Conservation (phyloP, 2,329 filamentous ascomycete species). For the Mariannaea sp. region DNA sequence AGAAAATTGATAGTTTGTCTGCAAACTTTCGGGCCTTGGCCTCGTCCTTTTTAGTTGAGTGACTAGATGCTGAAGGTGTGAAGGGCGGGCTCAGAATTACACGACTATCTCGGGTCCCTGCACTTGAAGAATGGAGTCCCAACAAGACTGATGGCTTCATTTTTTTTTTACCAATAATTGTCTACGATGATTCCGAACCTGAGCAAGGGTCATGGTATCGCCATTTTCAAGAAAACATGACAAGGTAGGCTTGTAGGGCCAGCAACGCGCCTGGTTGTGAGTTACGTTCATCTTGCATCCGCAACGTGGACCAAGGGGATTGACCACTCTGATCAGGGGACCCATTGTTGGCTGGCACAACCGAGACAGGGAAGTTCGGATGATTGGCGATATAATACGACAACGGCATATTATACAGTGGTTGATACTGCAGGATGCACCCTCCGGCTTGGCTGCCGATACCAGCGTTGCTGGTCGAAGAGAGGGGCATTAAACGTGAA, state of each 20-base stretch:
- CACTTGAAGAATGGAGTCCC: not conserved
- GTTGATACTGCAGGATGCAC: conserved; percentile 12
- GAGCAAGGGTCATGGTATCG: not conserved
- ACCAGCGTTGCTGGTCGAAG: not conserved
- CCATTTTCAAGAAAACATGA: not conserved
- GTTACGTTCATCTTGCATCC: conserved; percentile 7
- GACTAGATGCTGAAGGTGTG: conserved; percentile 13
- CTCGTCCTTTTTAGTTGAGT: no score
- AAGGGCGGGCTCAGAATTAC: conserved; percentile 5
- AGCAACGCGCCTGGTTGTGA: not conserved
- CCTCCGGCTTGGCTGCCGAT: conserved; percentile 1
- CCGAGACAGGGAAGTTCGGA: conserved; percentile 16
- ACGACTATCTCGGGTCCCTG: conserved; percentile 3
- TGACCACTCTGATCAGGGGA: not conserved
- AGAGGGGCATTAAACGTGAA: not conserved
- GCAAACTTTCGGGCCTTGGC: no score
- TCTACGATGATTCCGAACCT: not conserved
- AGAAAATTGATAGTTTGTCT: no score
- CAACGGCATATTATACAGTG: conserved; percentile 6
- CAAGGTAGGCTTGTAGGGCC: not conserved
- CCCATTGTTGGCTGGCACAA: not conserved
- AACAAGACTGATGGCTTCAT: not conserved
- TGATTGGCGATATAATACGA: conserved; percentile 9
- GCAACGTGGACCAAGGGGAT: conserved; percentile 7
- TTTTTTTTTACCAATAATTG: not conserved